These are phyloP conservation scores for Pistacia atlantica DNA, from an alignment of 345 rosid species.

Conservation along the genomic window DNA sequence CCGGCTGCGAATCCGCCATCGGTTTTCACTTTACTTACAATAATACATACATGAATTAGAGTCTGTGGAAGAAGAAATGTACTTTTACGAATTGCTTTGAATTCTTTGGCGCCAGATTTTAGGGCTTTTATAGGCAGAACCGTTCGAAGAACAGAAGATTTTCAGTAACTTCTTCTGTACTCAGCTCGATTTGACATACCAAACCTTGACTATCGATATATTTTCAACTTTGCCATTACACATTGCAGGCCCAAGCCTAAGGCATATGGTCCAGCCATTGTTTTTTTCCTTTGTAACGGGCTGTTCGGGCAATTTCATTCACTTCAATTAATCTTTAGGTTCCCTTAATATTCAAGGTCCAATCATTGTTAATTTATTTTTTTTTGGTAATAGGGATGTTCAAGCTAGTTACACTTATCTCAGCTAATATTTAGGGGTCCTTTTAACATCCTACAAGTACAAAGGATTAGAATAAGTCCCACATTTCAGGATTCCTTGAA, in stretches of 20 bases:
- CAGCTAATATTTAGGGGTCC: no score
- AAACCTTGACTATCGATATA: background rate
- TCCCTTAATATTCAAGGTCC: no score
- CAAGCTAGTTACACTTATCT: no score
- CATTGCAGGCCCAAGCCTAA: background rate
- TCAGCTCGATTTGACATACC: background rate
- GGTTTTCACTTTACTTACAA: background rate
- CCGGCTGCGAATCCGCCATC: slow-evolving; percentile 55
- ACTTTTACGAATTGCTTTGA: background rate
- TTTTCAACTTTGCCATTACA: background rate
- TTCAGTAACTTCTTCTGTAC: background rate
- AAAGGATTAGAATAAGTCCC: no score
- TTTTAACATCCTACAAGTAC: no score
- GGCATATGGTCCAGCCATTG: no score
- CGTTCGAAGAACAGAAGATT: background rate
- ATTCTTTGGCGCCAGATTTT: slow-evolving; percentile 18
- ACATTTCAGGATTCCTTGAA: no score
- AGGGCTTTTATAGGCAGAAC: background rate
- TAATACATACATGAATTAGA: background rate
- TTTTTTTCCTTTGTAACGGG: no score
- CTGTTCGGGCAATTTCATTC: no score
- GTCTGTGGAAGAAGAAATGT: background rate
- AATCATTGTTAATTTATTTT: no score
- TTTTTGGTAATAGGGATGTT: no score
- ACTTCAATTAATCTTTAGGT: no score